Evolutionary conservation across 73 alveolate species (phyloP).

Genomic region (Breviolum minutum): DNA sequence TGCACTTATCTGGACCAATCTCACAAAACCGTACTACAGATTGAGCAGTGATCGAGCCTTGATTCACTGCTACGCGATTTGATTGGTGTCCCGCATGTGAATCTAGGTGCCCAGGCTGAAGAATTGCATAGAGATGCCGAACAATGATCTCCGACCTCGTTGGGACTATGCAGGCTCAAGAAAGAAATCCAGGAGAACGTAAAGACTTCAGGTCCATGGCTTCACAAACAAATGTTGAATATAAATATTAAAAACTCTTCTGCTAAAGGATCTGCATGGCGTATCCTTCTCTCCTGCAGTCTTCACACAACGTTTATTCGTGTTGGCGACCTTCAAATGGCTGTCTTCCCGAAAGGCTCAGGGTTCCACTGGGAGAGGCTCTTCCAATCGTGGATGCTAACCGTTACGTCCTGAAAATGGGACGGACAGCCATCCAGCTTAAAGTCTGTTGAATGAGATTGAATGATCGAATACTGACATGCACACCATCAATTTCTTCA

Average conservation of each 20-base stretch:
- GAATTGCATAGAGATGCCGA: conserved; percentile 35
- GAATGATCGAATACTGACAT: background rate
- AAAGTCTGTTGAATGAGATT: background rate
- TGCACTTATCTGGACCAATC: too few relatives aligned
- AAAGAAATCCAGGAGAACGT: background rate
- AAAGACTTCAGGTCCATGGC: background rate
- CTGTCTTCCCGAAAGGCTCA: background rate
- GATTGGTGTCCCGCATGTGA: too few relatives aligned
- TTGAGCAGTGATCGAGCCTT: too few relatives aligned
- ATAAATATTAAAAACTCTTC: background rate
- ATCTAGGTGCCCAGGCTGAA: conserved; percentile 29
- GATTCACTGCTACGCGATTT: too few relatives aligned
- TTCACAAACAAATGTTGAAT: background rate
- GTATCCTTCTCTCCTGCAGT: background rate
- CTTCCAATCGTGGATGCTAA: conserved; percentile 66
- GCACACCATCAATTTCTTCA: too few relatives aligned
- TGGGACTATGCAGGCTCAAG: background rate
- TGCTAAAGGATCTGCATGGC: background rate
- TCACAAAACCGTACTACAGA: too few relatives aligned
- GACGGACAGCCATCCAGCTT: background rate
- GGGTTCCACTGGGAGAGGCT: conserved; percentile 49
- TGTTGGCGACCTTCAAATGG: too few relatives aligned
- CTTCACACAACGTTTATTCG: background rate
- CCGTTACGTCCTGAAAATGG: conserved; percentile 48
- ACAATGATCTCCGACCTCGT: conserved; percentile 54